Evolutionary conservation across 2,329 filamentous ascomycete genomes (phyloP).

Genomic region (Neofusicoccum kwambonambiense): DNA sequence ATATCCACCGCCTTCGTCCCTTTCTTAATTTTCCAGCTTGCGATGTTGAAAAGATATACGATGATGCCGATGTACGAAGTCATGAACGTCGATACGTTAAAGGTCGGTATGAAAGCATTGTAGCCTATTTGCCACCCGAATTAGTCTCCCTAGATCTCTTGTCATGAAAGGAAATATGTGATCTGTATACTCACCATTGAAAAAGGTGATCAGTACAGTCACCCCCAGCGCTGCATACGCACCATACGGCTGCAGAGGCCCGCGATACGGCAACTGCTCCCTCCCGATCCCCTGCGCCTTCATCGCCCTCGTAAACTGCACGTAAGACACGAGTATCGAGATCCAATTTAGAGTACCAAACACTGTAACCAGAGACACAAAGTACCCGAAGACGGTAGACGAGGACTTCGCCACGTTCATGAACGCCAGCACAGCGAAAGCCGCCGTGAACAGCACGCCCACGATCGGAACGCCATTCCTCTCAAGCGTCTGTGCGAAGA

Average conservation of each 20-base stretch:
- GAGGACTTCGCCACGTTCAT: slow-evolving; percentile 65
- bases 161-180: no score
- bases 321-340: slow-evolving; percentile 39
- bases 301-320: slow-evolving; percentile 35
- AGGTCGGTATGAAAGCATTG: no score
- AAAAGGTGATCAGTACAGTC: slow-evolving; percentile 34
- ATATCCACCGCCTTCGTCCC: no score
- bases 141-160: no score
- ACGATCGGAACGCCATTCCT: slow-evolving; percentile 57
- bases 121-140: no score
- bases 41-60: no score
- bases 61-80: no score
- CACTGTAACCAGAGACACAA: slow-evolving; percentile 38
- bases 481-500: slow-evolving; percentile 61
- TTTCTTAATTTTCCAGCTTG: no score
- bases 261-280: slow-evolving; percentile 37
- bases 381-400: slow-evolving; percentile 56
- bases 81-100: no score
- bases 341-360: slow-evolving; percentile 42
- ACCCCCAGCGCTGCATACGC: slow-evolving; percentile 38
- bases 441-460: slow-evolving; percentile 52
- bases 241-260: slow-evolving; percentile 33
- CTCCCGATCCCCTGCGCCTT: slow-evolving; percentile 37
- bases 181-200: not conserved
- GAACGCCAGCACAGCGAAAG: slow-evolving; percentile 63